phyloP scores from a whole-genome alignment of 2,329 filamentous ascomycete genomes.

The Fusarium lyarnte region DNA sequence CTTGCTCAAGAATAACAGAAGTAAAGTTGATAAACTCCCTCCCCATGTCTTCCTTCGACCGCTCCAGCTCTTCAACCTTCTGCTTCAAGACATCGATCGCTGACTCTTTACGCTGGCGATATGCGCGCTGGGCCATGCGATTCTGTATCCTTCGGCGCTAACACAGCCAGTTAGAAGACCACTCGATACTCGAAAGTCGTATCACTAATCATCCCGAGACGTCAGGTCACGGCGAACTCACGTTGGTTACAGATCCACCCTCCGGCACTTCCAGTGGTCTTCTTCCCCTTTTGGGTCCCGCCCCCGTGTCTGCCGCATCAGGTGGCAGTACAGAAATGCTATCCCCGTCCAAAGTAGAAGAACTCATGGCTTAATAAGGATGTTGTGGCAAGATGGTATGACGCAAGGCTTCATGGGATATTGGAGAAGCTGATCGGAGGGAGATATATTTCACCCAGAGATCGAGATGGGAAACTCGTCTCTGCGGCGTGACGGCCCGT shows the following conservation, averaged over 20 bases:
- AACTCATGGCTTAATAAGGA: not conserved
- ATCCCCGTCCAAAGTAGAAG: not conserved
- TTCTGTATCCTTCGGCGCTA: conserved; percentile 12
- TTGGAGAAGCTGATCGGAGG: not conserved
- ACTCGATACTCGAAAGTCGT: rapidly evolving
- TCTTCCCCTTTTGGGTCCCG: not conserved
- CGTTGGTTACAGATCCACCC: not conserved
- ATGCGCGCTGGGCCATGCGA: conserved; percentile 14
- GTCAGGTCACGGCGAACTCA: not conserved
- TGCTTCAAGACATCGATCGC: conserved; percentile 5
- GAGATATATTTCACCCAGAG: not conserved
- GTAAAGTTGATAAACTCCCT: conserved; percentile 7
- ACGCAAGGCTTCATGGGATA: not conserved
- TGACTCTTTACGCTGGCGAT: conserved; percentile 11
- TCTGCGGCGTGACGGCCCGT: not conserved
- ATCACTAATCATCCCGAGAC: not conserved
- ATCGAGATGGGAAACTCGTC: not conserved
- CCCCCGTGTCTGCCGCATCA: not conserved
- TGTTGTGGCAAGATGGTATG: not conserved
- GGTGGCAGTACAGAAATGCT: not conserved
- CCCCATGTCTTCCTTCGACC: not conserved
- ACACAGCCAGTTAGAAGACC: not conserved
- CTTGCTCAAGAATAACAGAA: not conserved
- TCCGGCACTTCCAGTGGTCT: not conserved
- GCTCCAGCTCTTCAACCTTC: not conserved